Evolutionary conservation across 768 basidiomycete species (phyloP), one percentile per base, ranked within the genome.

Genomic region (Pulveroboletus frians): DNA sequence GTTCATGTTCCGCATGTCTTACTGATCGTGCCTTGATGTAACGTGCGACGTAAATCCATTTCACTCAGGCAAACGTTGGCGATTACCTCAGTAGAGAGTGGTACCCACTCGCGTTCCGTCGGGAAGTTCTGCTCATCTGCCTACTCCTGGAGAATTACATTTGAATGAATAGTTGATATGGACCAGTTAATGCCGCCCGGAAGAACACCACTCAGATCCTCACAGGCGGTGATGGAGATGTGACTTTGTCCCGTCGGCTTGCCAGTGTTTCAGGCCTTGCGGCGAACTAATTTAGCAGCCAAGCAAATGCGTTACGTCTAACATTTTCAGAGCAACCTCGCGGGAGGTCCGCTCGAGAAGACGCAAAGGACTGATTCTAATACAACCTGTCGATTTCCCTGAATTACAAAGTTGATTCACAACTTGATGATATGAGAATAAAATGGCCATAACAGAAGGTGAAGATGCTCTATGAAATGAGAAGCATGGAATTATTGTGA

Each of bases 1-100:
- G 70, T 95, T 97, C 75, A 88, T 97, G 84, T 97, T 93, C 74
- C 80, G 85, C 59, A 71, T 84, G 54, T 59, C 63, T 27, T 67
- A 65, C 44, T 69, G 56, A 67, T 58, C n/a, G 43, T 49, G 45
- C 46, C 57, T 49, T 38, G 9, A 39, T 49, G 9, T 54, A 41
- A 45, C 43, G 30, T 48, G 32, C 39, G 50, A 39, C 35, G n/a
- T 37, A n/a, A 37, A 27, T 44, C 17, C 39, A 26, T 45, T 30
- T 29, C 11, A 44, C 31, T 35, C 35, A 23, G 18, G 30, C 27
- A 9, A 27, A 27, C 27, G 2, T 44, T 34, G 7, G 20, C 46
- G 11, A 40, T 38, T 34, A 23, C 44, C 32, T 43, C 26, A 20
- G 21, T 14, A 7, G 21, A 29, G 10, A 17, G 35, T 36, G 41